Percentiles rank a stretch among this genome's conserved stretches.
Conservation (phyloP, 148 eudicot genomes). For the Polygonum aviculare region DNA sequence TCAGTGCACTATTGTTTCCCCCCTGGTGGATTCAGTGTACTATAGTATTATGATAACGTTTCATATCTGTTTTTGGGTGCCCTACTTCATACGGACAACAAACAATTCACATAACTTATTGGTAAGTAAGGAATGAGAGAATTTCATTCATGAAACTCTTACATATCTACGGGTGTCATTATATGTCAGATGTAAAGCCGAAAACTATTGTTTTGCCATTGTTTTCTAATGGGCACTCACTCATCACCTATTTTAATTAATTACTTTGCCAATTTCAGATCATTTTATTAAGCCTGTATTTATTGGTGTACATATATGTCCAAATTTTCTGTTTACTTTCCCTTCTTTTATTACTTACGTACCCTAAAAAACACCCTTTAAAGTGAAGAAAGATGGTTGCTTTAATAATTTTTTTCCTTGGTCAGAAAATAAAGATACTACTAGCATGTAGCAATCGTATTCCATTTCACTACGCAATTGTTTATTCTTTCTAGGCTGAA, state of each 20-base stretch:
- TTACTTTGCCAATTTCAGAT: too few species aligned
- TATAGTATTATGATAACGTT: background rate
- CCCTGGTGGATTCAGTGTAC: background rate
- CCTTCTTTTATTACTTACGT: background rate
- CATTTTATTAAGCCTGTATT: background rate
- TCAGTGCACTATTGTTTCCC: too few species aligned
- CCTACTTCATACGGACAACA: background rate
- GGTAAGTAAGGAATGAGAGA: background rate
- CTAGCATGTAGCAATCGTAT: background rate
- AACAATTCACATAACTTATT: background rate
- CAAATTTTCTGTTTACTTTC: background rate
- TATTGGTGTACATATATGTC: background rate
- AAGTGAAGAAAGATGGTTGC: background rate
- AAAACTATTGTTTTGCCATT: background rate
- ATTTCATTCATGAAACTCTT: background rate
- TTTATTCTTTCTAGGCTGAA: background rate
- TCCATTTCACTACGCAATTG: background rate
- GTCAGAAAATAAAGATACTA: background rate
- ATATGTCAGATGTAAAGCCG: background rate
- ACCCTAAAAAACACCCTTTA: background rate
- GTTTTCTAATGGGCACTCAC: too few species aligned
- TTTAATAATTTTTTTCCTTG: background rate
- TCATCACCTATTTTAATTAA: too few species aligned
- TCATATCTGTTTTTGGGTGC: background rate
- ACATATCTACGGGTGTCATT: background rate